phyloP scores from a whole-genome alignment of 1,284 basidiomycete species.

The Leccinum subrobustum region DNA sequence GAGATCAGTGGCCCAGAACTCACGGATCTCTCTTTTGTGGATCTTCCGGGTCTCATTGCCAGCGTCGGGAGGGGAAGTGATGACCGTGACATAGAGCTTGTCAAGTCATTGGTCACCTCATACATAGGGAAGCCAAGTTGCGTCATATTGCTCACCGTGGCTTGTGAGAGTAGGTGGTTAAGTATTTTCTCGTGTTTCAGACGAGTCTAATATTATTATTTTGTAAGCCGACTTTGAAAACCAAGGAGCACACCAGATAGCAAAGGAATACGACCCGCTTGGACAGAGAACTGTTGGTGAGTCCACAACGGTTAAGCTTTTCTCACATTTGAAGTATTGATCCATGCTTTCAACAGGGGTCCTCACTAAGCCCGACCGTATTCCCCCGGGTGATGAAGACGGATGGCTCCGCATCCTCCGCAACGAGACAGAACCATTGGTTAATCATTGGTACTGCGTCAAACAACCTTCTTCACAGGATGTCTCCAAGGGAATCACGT shows the following conservation, averaged over 20 bases:
- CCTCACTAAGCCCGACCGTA: constrained; percentile 79
- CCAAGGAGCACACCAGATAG: constrained; percentile 61
- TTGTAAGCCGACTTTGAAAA: constrained; percentile 71
- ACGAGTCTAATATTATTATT: not conserved
- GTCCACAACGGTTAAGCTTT: constrained; percentile 14
- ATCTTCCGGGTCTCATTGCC: constrained; percentile 60
- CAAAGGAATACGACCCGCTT: constrained; percentile 53
- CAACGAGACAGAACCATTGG: constrained; percentile 53
- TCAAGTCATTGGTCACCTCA: constrained; percentile 55
- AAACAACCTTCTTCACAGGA: constrained; percentile 66
- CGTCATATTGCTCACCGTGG: constrained; percentile 66
- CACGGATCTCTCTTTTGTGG: constrained; percentile 66
- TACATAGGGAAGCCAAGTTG: constrained; percentile 66
- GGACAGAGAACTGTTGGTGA: constrained; percentile 70
- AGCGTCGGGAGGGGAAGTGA: constrained; percentile 53
- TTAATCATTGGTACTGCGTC: constrained; percentile 72
- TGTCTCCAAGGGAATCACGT: constrained; percentile 54
- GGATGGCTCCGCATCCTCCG: constrained; percentile 59
- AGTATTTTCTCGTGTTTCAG: not conserved
- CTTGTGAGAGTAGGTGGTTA: constrained; percentile 61
- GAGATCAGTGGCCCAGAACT: constrained; percentile 67
- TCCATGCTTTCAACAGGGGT: constrained; percentile 49
- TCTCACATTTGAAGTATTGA: not conserved
- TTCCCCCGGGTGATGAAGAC: constrained; percentile 58
- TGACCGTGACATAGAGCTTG: constrained; percentile 56